Base-by-base conservation (phyloP, 371 early-diverging fungal species). In the Mucor circinelloides region DNA sequence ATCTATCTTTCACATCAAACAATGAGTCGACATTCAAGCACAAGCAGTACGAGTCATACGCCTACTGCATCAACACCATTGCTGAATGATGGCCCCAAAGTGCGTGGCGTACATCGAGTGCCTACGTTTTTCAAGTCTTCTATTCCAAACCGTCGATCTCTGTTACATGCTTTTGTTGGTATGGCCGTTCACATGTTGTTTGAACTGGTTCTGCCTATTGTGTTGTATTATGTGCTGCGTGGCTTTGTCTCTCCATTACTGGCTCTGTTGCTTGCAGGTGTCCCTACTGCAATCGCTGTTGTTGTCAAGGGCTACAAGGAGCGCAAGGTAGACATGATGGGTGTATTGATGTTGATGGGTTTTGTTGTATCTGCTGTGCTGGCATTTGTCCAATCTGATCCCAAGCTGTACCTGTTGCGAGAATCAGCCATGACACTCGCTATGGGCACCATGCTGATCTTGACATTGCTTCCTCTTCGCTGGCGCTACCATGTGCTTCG, bases 361-460 rank as follows among this genome's bases (percentile, higher is more conserved):
- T 83, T 85, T 67, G 76, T 72, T 27, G 70, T 79, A 12, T 85
- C 85, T 5, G 81, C 75, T 12, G 31, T 85, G 13, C 59, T 85
- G 21, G 83, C 85, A 5, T 68, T 79, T 59, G 68, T 81, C 8
- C 79, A 81, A 62, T 75, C 81, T 8, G 80, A 85, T 59, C 81
- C 85, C 9, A 79, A 80, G 42, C 70, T 85, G 6, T 79, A 79
- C 60, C 69, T 85, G 9, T 65, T 85, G 32, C 70, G 85, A 63
- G 85, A 85, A 63, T 81, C 82, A 1, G 74, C 82, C 56, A 79
- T 83, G 73, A 85, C 85, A 0, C 66, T 74, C 7, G 81, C 81
- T 25, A 75, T 81, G 70, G 85, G 83, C 17, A 15, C 77, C 13
- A 74, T 85, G 76, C 64, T 85, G 12, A 19, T 85, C 9, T 63